phyloP scores from a whole-genome alignment of 2,329 filamentous ascomycete species.

The Sphaerulina vaccinii region DNA sequence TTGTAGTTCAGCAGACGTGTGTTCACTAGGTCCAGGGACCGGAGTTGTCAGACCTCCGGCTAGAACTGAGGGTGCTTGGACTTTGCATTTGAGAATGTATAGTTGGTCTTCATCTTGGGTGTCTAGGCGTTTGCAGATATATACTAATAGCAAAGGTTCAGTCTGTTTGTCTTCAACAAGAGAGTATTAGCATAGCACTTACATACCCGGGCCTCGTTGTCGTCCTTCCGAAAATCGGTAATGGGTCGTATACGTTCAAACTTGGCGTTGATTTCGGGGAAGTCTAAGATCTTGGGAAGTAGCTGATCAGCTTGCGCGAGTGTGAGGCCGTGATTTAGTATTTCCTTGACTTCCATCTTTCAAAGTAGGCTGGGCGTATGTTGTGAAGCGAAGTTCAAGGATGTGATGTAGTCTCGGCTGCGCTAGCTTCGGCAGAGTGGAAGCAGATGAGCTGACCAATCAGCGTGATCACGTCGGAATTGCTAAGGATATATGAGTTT shows the following conservation, averaged over 20 bases:
- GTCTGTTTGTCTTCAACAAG: too few species aligned
- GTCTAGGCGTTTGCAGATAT: slow-evolving; percentile 24
- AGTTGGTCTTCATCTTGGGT: slow-evolving; percentile 6
- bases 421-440: background rate
- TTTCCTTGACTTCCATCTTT: background rate
- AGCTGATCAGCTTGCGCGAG: slow-evolving; percentile 22
- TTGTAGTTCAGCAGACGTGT: slow-evolving; percentile 30
- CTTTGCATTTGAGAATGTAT: slow-evolving; percentile 35
- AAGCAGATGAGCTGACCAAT: background rate
- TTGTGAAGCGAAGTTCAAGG: background rate
- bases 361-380: background rate
- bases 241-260: slow-evolving; percentile 29
- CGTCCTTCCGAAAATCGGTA: slow-evolving; percentile 36
- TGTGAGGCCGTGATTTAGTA: slow-evolving; percentile 17
- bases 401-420: background rate
- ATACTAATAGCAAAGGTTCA: too few species aligned
- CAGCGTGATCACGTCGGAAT: background rate
- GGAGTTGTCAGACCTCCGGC: slow-evolving; percentile 28
- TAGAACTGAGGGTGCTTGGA: slow-evolving; percentile 32
- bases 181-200: background rate
- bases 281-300: slow-evolving; percentile 19
- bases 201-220: slow-evolving; percentile 28
- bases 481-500: too few species aligned
- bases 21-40: slow-evolving; percentile 27
- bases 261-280: slow-evolving; percentile 15